Conservation (phyloP, 129 eudicot genomes). For the Daucus carota region DNA sequence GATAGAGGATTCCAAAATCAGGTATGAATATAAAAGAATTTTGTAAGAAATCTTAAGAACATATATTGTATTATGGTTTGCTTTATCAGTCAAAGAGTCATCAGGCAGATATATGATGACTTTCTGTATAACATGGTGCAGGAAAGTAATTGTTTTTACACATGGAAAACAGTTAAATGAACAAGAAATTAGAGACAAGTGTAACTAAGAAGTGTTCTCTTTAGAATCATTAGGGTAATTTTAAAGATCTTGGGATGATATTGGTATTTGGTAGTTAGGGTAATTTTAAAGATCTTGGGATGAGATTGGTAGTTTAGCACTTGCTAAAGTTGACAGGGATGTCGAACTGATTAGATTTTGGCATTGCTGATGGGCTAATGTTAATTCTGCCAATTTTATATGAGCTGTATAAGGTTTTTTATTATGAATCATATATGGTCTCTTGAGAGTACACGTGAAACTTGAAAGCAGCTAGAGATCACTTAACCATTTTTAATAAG, state of each 20-base stretch:
- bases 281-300: not conserved
- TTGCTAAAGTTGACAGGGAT: conserved; percentile 2
- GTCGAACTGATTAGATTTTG: too few species aligned
- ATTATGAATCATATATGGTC: too few species aligned
- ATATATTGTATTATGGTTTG: not conserved
- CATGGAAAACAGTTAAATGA: too few species aligned
- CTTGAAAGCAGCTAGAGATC: too few species aligned
- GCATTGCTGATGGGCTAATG: too few species aligned
- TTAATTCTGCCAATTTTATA: too few species aligned
- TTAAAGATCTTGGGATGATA: too few species aligned
- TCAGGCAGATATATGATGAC: not conserved
- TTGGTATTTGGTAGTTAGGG: too few species aligned
- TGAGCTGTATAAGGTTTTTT: too few species aligned
- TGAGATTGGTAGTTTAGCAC: not conserved
- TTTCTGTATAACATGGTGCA: not conserved
- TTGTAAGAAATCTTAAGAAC: not conserved
- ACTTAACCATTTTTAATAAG: too few species aligned
- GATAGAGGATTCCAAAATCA: conserved; percentile 25
- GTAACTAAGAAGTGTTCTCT: not conserved
- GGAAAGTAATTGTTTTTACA: not conserved
- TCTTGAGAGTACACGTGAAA: too few species aligned
- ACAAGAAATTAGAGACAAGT: not conserved
- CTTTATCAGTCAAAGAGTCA: not conserved
- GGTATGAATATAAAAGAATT: conserved; percentile 5
- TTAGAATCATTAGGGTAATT: not conserved